These are phyloP conservation scores for Epichloe scottii DNA, from an alignment of 2,329 filamentous ascomycete genomes.

Conservation along the genomic window DNA sequence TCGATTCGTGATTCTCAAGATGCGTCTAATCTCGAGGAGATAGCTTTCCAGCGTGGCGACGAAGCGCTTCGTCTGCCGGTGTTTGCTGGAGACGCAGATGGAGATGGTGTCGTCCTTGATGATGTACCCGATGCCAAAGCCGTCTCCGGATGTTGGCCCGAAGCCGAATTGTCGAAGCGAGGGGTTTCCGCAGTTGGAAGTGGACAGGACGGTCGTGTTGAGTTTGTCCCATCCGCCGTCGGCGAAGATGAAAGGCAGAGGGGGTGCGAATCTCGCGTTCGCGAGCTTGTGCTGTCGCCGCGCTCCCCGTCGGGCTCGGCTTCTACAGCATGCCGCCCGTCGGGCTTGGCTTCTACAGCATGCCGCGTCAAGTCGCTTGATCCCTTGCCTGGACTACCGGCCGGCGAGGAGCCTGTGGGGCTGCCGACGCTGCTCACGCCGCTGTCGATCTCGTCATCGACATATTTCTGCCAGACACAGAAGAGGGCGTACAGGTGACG, in stretches of 20 bases:
- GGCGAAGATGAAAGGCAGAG: constrained; percentile 69
- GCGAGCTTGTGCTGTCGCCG: constrained; percentile 41
- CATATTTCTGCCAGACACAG: constrained; percentile 82
- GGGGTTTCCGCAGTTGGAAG: constrained; percentile 97
- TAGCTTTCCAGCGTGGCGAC: constrained; percentile 85
- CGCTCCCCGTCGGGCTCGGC: constrained; percentile 34
- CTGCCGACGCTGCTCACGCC: constrained; percentile 48
- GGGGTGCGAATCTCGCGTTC: constrained; percentile 31
- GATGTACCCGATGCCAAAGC: constrained; percentile 96
- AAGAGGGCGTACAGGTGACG: constrained; percentile 88
- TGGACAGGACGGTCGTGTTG: constrained; percentile 88
- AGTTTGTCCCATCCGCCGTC: constrained; percentile 89
- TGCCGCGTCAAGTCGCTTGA: constrained; percentile 27
- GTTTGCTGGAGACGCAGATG: constrained; percentile 87
- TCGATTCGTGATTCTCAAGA: constrained; percentile 57
- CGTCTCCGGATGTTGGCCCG: constrained; percentile 83
- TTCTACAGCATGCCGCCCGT: no score
- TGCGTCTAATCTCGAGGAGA: constrained; percentile 75
- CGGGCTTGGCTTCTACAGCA: constrained; percentile 21
- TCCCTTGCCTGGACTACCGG: constrained; percentile 41
- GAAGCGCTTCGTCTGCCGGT: constrained; percentile 82
- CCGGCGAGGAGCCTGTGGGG: constrained; percentile 36
- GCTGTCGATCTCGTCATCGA: constrained; percentile 53
- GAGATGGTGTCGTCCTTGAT: constrained; percentile 73
- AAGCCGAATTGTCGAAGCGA: constrained; percentile 93